Conservation (phyloP, 2,329 filamentous ascomycete genomes). For the Scedosporium apiospermum region DNA sequence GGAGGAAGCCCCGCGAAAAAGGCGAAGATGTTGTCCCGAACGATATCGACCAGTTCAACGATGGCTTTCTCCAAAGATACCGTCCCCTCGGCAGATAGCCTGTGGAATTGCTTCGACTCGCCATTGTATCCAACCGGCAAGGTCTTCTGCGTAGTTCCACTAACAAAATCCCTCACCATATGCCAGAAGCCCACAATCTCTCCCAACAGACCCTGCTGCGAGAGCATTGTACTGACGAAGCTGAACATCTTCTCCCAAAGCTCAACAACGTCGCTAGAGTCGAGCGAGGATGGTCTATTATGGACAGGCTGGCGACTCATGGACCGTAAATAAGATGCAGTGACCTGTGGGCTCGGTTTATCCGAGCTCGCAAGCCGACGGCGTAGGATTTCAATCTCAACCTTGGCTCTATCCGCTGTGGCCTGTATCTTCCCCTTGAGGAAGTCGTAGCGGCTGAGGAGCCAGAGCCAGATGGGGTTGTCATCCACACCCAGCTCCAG, state of each 20-base stretch:
- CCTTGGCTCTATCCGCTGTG: constrained; percentile 74
- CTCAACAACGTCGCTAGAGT: constrained; percentile 72
- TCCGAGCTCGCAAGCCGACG: constrained; percentile 68
- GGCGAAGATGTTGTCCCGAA: constrained; percentile 67
- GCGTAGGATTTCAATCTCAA: constrained; percentile 86
- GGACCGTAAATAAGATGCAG: constrained; percentile 68
- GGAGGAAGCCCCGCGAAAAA: constrained; percentile 85
- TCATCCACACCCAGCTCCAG: constrained; percentile 92
- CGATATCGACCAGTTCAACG: constrained; percentile 71
- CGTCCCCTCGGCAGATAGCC: constrained; percentile 62
- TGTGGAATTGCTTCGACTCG: constrained; percentile 72
- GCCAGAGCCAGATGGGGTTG: constrained; percentile 95
- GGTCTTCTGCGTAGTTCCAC: constrained; percentile 70
- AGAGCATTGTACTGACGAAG: constrained; percentile 67
- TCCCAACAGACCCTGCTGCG: constrained; percentile 69
- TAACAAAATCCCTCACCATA: constrained; percentile 79
- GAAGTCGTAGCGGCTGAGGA: constrained; percentile 80
- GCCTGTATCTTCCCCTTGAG: constrained; percentile 76
- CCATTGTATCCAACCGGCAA: constrained; percentile 75
- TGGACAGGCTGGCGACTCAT: constrained; percentile 59
- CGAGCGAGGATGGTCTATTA: constrained; percentile 55
- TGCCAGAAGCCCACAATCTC: constrained; percentile 94
- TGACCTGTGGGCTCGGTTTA: constrained; percentile 56
- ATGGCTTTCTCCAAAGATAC: constrained; percentile 66
- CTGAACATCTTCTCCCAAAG: constrained; percentile 84